These are phyloP conservation scores for Daldinia sp. DNA, from an alignment of 2,329 filamentous ascomycete genomes.

Conservation along the genomic window DNA sequence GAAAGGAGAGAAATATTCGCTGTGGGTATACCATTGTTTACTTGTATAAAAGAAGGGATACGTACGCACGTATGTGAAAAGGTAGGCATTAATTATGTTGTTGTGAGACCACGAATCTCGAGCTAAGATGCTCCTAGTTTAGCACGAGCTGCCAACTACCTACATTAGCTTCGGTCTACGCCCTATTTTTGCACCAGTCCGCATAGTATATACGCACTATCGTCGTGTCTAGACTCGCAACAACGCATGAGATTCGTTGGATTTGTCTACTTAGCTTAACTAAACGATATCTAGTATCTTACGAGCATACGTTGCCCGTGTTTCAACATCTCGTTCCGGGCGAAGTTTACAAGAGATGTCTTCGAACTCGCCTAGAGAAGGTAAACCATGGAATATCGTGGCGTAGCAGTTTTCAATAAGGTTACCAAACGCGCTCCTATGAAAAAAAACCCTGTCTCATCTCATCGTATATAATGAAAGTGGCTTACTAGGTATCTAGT, in stretches of 20 bases:
- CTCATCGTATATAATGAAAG: not conserved
- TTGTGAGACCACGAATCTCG: not conserved
- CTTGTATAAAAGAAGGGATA: not conserved
- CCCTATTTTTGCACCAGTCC: slow-evolving; percentile 26
- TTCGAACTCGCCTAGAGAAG: not conserved
- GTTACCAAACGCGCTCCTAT: not conserved
- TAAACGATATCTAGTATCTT: not conserved
- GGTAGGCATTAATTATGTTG: not conserved
- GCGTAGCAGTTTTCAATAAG: not conserved
- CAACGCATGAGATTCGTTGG: not conserved
- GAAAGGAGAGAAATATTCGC: not conserved
- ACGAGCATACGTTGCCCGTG: not conserved
- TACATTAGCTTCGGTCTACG: slow-evolving; percentile 27
- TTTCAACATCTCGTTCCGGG: not conserved
- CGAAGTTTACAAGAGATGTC: not conserved
- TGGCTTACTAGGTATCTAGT: not conserved
- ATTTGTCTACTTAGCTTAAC: not conserved
- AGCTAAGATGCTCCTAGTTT: slow-evolving; percentile 24
- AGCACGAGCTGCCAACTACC: slow-evolving; percentile 4
- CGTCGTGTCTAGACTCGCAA: slow-evolving; percentile 14
- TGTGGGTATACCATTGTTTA: not conserved
- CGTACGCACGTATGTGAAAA: slow-evolving; percentile 1
- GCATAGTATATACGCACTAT: slow-evolving; percentile 13
- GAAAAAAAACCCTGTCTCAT: not conserved
- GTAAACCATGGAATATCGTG: not conserved